Percentiles rank a stretch among this genome's conserved stretches.
These are phyloP conservation scores for Toxicodendron radicans DNA, from an alignment of 345 rosid genomes.

Conservation along the genomic window DNA sequence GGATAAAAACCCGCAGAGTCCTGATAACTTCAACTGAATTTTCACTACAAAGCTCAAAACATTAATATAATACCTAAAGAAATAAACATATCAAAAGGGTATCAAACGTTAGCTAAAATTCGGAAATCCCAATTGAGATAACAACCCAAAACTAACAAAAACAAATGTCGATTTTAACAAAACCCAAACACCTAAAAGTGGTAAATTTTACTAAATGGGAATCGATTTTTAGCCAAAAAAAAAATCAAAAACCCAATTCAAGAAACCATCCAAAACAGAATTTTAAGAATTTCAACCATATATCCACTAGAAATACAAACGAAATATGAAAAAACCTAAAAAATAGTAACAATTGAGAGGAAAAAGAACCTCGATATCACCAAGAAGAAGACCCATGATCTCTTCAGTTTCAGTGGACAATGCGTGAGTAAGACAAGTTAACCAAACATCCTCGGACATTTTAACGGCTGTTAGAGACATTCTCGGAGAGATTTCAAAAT, in stretches of 20 bases:
- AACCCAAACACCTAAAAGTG: neutral
- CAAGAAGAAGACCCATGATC: constrained; percentile 99
- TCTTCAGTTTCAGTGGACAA: constrained; percentile 98
- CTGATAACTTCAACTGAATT: neutral
- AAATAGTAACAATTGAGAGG: neutral
- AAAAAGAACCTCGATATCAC: constrained; percentile 76
- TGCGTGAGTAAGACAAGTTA: constrained; percentile 95
- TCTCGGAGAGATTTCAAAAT: neutral
- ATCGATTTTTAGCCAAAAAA: neutral
- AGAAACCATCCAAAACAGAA: neutral
- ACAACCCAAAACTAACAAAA: neutral
- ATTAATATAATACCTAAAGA: neutral
- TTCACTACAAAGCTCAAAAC: constrained; percentile 2
- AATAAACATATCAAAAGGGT: neutral
- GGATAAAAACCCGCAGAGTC: neutral
- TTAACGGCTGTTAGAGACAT: constrained; percentile 85
- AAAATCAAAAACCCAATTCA: neutral
- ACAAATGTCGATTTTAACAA: neutral
- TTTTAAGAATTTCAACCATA: neutral
- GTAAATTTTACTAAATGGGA: neutral
- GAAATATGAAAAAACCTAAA: neutral
- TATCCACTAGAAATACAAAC: neutral
- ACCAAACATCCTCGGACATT: constrained; percentile 94
- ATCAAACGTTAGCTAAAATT: neutral
- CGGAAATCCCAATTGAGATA: constrained; percentile 4